Conservation (phyloP, 1,139 yeast species). For the Diutina siamensis region DNA sequence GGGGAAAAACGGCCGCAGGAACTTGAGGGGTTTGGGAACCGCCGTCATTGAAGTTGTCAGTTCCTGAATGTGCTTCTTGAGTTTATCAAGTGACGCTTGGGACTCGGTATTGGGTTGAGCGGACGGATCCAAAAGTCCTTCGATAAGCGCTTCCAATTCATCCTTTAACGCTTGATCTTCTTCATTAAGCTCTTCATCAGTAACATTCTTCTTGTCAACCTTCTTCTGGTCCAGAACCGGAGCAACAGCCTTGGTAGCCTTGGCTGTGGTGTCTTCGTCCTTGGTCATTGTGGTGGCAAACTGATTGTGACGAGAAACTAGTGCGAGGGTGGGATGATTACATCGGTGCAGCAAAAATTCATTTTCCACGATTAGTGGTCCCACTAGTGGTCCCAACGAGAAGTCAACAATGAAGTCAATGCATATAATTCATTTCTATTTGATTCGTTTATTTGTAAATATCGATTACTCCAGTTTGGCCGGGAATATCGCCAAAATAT, state of each 20-base stretch:
- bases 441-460: no score
- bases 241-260: neutral
- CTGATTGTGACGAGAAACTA: neutral
- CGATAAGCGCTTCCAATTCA: conserved; percentile 81
- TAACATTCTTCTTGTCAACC: neutral
- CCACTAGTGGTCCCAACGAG: no score
- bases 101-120: conserved; percentile 43
- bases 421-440: no score
- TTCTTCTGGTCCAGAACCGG: neutral
- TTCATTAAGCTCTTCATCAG: conserved; percentile 76
- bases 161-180: conserved; percentile 85
- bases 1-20: conserved; percentile 79
- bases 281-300: conserved; percentile 2
- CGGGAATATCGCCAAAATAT: no score
- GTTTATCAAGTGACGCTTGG: conserved; percentile 38
- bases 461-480: no score
- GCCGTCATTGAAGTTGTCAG: conserved; percentile 99
- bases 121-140: conserved; percentile 42
- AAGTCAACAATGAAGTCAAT: no score
- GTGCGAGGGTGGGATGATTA: neutral
- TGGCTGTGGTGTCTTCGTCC: neutral
- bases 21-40: conserved; percentile 95
- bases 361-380: no score
- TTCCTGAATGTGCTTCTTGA: conserved; percentile 67
- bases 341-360: neutral